These are phyloP conservation scores for Fonsecaea multimorphosa DNA, from an alignment of 2,329 filamentous ascomycete species.

Conservation along the genomic window DNA sequence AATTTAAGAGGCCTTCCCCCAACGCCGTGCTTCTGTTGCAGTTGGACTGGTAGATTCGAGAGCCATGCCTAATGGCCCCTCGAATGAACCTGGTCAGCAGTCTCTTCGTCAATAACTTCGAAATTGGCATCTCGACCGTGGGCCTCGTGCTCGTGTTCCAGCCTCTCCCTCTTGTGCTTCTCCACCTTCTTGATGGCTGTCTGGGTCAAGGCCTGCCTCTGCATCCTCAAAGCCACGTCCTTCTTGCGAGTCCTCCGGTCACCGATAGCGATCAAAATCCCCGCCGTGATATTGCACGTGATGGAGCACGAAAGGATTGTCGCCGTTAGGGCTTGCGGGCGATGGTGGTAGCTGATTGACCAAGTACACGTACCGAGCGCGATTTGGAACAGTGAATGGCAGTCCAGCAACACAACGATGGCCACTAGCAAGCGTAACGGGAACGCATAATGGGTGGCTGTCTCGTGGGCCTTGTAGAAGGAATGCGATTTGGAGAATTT, in stretches of 20 bases:
- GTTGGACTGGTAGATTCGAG: neutral
- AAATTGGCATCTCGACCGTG: constrained; percentile 28
- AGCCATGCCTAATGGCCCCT: constrained; percentile 15
- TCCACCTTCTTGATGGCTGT: constrained; percentile 63
- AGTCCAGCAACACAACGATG: constrained; percentile 79
- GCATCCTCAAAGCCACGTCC: constrained; percentile 78
- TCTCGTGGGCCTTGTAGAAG: constrained; percentile 90
- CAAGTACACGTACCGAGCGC: constrained; percentile 78
- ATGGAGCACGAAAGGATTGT: constrained; percentile 82
- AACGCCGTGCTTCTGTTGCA: constrained; percentile 11
- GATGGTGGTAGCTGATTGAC: constrained; percentile 73
- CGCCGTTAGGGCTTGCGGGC: constrained; percentile 75
- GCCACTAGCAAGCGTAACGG: constrained; percentile 75
- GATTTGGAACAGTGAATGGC: constrained; percentile 80
- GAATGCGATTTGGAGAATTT: constrained; percentile 84
- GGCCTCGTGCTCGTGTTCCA: constrained; percentile 11
- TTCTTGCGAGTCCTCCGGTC: constrained; percentile 81
- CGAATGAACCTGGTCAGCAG: constrained; percentile 22
- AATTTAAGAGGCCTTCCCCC: constrained; percentile 5
- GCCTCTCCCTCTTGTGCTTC: constrained; percentile 33
- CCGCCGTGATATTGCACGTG: constrained; percentile 76
- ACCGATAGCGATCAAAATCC: constrained; percentile 76
- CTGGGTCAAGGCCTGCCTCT: constrained; percentile 75
- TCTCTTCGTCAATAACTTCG: constrained; percentile 36
- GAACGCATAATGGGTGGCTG: constrained; percentile 79